Evolutionary conservation across 2,329 filamentous ascomycete species (phyloP), one percentile per base, ranked within the genome.

Genomic region (Talaromyces marneffei): DNA sequence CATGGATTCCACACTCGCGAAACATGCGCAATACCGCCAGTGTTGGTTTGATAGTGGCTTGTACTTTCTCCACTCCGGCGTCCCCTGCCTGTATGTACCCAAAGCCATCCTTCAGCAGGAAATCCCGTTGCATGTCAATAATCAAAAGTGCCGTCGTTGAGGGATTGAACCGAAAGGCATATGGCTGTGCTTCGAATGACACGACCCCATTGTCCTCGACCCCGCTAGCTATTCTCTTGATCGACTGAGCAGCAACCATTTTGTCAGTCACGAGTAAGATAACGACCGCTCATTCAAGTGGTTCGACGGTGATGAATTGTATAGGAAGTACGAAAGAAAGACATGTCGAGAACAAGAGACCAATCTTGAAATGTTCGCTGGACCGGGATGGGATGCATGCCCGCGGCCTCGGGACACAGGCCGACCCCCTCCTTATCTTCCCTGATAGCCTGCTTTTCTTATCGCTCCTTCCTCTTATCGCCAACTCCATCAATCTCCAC

Each of bases 41-140:
- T 1, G 74, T 75, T 2, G 72, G 72, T 63, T 76, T 71, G 2
- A 78, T 73, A 10, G 71, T 71, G 54, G 58, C 58, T 18, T 60
- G 48, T 39, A 60, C 48, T 31, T 55, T 60, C 27, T 54, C 58
- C 5, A 60, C 37, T 23, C 71, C 68, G 2, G 78, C 66, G 53
- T 78, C 74, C 12, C 78, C 77, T 57, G 77, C 78, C 69, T 83
- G 80, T 40, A 83, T 82, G 53, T 78, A 75, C 7, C 81, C 81
- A 64, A 83, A 83, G 25, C 81, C 80, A 55, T 75, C 74, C 2
- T 72, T 71, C n/a, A 79, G 76, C 5, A 83, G 67, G 63, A 82
- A 82, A 63, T 82, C 80, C 40, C 79, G 69, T 63, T 82, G 80
- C 79, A 82, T 81, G 65, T 82, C 79, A 63, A 82, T 81, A 57